Base-by-base conservation (phyloP, 495 filamentous ascomycete genomes). In the Xylaria acuta region DNA sequence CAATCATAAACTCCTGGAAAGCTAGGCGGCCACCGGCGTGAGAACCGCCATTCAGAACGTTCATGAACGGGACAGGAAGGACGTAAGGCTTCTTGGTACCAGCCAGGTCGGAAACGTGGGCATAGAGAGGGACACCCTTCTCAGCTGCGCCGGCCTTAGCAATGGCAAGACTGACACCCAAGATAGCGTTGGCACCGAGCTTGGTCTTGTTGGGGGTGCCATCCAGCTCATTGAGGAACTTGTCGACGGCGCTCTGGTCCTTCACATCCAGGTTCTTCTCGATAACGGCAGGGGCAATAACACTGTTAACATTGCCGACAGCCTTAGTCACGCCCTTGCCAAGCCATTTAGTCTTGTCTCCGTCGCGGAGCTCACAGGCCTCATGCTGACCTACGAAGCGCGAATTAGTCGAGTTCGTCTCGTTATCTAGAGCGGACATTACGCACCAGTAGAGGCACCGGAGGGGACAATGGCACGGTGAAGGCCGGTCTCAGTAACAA, bases 1-100 rank as follows among this genome's bases (percentile, higher is more conserved):
- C 97, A 78, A 99, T 97, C 97, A 99, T 99, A 91, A 99, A 99
- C 85, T 99, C 97, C 86, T 99, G 97, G 92, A 99, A 99, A 73
- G 97, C 97, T 70, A 99, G 88, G 83, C 96, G 94, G 79, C 97
- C 97, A 89, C 97, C 97, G 74, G 97, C 97, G 87, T 99, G 97
- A 78, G 95, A 98, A 74, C 96, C 96, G 86, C 97, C 97, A 85
- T 99, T 99, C 73, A 99, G 89, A 80, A 99, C 97, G 87, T 99
- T 99, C 94, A 94, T 93, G 92, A 99, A 99, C 74, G 97, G 97
- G 69, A 99, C 97, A 67, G 97, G 97, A 14, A 99, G 92, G 72
- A 99, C 97, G 80, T 97, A 99, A 79, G 97, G 97, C 92, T 99
- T 97, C 92, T 98, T 98, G 83, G 96, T 98, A 75, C 94, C 96